phyloP scores from a whole-genome alignment of 441 rosid species.

The Raphanus hybrid region DNA sequence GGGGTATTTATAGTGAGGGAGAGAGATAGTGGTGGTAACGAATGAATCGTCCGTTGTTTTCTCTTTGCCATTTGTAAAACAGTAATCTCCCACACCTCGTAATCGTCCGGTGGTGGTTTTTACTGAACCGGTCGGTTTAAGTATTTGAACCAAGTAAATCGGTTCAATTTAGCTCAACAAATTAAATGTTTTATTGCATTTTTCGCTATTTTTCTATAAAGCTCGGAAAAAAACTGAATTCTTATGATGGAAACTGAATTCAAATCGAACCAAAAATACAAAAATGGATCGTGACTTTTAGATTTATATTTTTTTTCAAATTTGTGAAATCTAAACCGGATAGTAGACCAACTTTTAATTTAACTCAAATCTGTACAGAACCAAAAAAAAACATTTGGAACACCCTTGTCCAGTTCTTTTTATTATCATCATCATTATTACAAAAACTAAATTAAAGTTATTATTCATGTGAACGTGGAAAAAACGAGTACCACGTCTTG shows the following conservation, averaged over 20 bases:
- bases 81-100: neutral
- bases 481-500: conserved; percentile 20
- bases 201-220: too few relatives aligned
- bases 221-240: too few relatives aligned
- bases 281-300: neutral
- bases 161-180: neutral
- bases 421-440: neutral
- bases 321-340: neutral
- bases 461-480: neutral
- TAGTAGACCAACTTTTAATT: neutral
- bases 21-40: conserved; percentile 1
- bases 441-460: neutral
- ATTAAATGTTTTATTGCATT: too few relatives aligned
- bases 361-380: neutral
- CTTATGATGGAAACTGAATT: too few relatives aligned
- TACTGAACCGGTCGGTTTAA: conserved; percentile 19
- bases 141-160: neutral
- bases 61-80: conserved; percentile 25
- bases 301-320: neutral
- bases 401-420: neutral
- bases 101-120: neutral
- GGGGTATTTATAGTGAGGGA: conserved; percentile 8
- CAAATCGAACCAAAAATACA: conserved; percentile 7
- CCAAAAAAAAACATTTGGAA: neutral
- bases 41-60: conserved; percentile 36